Conservation (phyloP, 148 eudicot genomes). For the Rhododendron kiyosumense region DNA sequence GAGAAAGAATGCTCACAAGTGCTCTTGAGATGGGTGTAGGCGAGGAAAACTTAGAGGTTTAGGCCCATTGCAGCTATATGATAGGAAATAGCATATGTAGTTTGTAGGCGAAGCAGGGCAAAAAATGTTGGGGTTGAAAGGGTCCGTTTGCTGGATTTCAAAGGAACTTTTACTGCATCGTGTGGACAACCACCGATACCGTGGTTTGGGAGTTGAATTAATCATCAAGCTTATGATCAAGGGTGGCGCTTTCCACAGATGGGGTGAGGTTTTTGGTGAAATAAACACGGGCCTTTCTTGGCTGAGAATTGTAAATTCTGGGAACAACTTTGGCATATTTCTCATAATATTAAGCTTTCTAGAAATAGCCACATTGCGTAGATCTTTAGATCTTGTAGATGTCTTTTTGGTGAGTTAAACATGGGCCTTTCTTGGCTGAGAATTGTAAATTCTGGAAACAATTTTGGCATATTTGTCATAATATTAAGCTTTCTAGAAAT, state of each 20-base stretch:
- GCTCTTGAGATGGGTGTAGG: neutral
- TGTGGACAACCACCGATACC: neutral
- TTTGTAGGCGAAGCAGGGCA: neutral
- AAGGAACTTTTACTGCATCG: neutral
- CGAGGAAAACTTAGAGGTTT: neutral
- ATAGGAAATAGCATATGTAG: neutral
- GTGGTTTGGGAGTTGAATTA: neutral
- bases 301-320: neutral
- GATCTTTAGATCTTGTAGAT: no score
- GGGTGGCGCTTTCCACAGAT: neutral
- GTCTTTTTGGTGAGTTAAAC: neutral
- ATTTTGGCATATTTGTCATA: neutral
- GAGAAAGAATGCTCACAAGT: neutral
- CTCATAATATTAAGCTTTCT: neutral
- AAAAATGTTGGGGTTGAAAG: neutral
- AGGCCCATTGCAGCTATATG: neutral
- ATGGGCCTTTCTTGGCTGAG: neutral
- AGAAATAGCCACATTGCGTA: no score
- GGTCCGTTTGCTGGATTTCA: neutral
- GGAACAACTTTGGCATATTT: neutral
- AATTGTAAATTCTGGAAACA: neutral
- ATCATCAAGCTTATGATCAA: neutral
- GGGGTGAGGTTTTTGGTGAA: neutral
- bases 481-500: neutral
- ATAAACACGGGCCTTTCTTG: neutral